Evolutionary conservation across 352 stramenopile species (phyloP), one percentile per base, ranked within the genome.

Genomic region (Pythium sukuiense): DNA sequence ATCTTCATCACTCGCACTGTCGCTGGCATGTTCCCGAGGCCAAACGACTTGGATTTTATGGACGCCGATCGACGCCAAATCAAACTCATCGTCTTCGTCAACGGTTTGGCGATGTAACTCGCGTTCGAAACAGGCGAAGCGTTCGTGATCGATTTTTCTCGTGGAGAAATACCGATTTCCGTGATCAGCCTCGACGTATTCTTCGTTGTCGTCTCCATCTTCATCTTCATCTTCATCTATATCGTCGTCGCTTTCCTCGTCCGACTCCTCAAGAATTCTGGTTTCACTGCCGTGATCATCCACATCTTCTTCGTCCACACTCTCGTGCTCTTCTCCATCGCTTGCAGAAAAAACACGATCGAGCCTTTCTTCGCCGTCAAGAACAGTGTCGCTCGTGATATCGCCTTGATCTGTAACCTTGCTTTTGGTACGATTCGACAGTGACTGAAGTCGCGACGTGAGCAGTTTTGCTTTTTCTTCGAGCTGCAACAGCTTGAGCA

Each of bases 31-130:
- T 13, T 55, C 55, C 16, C 33, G 14, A 26, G 73, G 73, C 79
- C 79, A 88, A 9, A 74, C 59, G 0, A 78, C 72, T 0, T 69
- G 68, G 45, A 91, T 87, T 12, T 63, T 79, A 43, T 88, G 71
- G 9, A 86, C 76, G 13, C 82, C 82, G 48, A 91, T 85, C 0
- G 72, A 77, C 13, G 70, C 69, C n/a, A 80, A 69, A 63, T 90
- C 80, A 33, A 82, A 39, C 27, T 76, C 65, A 1, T 45, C 46
- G 16, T 71, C 69, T 43, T 66, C 61, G 8, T 67, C 52, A 6
- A 64, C 26, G 11, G 8, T 32, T 8, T 39, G 41, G 30, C 16
- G n/a, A 1, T 41, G 6, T 20, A 50, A 63, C 14, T 35, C 53
- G 3, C 55, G 18, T 6, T 64, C 56, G 24, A 64, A 65, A 30